Percentiles rank a stretch among this genome's conserved stretches.
Conservation (phyloP, 1,284 basidiomycete genomes). For the Cryptococcus sp. region DNA sequence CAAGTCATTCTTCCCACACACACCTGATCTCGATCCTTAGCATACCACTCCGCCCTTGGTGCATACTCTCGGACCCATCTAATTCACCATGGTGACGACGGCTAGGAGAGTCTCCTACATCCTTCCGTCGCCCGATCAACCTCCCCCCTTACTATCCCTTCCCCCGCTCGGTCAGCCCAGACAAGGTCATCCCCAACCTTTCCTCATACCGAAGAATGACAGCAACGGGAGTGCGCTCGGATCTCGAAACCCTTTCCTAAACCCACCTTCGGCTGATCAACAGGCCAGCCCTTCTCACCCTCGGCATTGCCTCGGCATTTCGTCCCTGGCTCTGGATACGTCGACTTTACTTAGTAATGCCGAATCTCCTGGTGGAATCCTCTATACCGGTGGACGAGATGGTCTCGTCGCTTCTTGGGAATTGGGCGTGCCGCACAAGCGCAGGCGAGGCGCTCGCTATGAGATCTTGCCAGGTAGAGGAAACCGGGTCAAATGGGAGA, state of each 20-base stretch:
- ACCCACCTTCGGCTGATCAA: constrained; percentile 11
- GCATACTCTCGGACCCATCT: background rate
- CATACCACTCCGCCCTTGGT: background rate
- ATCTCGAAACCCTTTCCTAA: constrained; percentile 35
- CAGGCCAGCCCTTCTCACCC: constrained; percentile 59
- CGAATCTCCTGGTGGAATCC: constrained; percentile 75
- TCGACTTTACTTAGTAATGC: constrained; percentile 71
- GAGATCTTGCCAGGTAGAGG: constrained; percentile 33
- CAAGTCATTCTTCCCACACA: too few relatives aligned
- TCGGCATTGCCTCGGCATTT: constrained; percentile 81
- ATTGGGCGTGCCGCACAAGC: constrained; percentile 67
- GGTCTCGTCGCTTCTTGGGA: constrained; percentile 92
- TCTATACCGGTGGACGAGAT: constrained; percentile 91
- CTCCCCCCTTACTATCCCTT: constrained; percentile 68
- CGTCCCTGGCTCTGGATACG: constrained; percentile 80
- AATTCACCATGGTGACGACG: constrained; percentile 24
- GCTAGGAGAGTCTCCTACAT: constrained; percentile 76
- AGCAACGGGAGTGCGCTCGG: constrained; percentile 21
- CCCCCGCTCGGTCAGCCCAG: constrained; percentile 65
- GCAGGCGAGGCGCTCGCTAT: constrained; percentile 53
- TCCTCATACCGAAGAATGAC: constrained; percentile 59
- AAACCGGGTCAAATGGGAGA: constrained; percentile 40
- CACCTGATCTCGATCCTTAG: background rate
- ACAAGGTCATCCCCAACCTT: constrained; percentile 66
- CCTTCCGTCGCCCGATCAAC: constrained; percentile 65